phyloP scores from a whole-genome alignment of 352 stramenopile species.

The Bremia lactucae region DNA sequence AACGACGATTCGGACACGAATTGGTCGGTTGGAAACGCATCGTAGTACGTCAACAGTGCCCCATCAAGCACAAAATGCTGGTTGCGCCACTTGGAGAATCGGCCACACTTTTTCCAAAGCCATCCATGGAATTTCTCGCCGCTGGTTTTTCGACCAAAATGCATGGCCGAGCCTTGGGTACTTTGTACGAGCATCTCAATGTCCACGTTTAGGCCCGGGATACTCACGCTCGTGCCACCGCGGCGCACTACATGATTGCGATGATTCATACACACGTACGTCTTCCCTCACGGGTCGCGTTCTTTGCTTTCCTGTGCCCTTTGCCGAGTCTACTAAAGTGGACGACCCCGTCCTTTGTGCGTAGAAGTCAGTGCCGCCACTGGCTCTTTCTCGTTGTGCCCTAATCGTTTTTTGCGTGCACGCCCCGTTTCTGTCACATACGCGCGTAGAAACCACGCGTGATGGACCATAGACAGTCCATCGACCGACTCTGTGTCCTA shows the following conservation, averaged over 20 bases:
- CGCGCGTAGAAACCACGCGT: no score
- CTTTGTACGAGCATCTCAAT: constrained; percentile 79
- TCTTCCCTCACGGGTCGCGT: no score
- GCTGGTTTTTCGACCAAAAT: constrained; percentile 46
- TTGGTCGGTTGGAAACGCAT: constrained; percentile 72
- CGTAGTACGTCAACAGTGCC: constrained; percentile 70
- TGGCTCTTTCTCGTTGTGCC: no score
- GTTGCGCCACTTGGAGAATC: constrained; percentile 76
- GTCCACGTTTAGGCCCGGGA: constrained; percentile 56
- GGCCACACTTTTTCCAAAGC: constrained; percentile 75
- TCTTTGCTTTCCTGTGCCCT: background rate
- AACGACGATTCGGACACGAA: constrained; percentile 55
- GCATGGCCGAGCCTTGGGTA: constrained; percentile 63
- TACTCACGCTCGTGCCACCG: constrained; percentile 13
- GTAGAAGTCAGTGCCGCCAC: no score
- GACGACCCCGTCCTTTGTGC: no score
- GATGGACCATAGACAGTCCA: no score
- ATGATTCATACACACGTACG: no score
- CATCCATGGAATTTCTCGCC: constrained; percentile 73
- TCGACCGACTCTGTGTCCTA: no score
- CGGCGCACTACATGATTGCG: constrained; percentile 15
- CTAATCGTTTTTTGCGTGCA: no score
- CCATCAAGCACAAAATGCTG: constrained; percentile 79
- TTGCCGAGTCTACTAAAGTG: background rate
- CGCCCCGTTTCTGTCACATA: no score